Evolutionary conservation across 1,284 basidiomycete genomes (phyloP).

Genomic region (Puccinia sorghi): DNA sequence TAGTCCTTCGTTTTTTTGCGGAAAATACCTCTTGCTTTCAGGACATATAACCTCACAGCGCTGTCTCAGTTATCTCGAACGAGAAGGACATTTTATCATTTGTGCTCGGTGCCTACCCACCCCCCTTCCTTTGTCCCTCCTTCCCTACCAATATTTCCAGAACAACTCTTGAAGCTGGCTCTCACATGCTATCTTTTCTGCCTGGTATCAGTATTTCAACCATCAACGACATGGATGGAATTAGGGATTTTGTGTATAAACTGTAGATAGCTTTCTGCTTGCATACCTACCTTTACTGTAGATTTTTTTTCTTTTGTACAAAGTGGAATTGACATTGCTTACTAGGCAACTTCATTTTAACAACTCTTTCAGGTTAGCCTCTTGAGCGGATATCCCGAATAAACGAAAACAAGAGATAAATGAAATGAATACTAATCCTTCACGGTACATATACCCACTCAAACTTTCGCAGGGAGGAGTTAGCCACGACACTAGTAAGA

Average conservation of each 20-base stretch:
- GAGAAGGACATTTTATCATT: background rate
- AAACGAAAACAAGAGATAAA: too few species aligned
- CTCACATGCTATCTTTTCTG: background rate
- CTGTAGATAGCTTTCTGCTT: background rate
- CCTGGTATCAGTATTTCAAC: background rate
- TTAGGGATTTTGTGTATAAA: slow-evolving; percentile 11
- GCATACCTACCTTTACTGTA: background rate
- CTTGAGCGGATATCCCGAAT: too few species aligned
- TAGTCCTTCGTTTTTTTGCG: slow-evolving; percentile 29
- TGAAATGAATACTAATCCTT: too few species aligned
- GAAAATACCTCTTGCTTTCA: slow-evolving; percentile 30
- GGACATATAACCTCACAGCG: background rate
- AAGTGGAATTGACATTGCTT: too few species aligned
- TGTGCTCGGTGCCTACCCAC: slow-evolving; percentile 13
- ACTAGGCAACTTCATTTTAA: too few species aligned
- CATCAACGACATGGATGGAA: background rate
- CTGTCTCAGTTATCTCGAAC: background rate
- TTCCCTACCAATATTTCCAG: background rate
- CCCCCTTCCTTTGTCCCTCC: background rate
- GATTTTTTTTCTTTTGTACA: too few species aligned
- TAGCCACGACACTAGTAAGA: too few species aligned
- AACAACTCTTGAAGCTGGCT: background rate
- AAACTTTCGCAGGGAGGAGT: too few species aligned
- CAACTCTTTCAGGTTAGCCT: too few species aligned
- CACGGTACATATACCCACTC: too few species aligned